Conservation (phyloP, 1,139 yeast genomes). For the Casaregolazyma suthepensis region DNA sequence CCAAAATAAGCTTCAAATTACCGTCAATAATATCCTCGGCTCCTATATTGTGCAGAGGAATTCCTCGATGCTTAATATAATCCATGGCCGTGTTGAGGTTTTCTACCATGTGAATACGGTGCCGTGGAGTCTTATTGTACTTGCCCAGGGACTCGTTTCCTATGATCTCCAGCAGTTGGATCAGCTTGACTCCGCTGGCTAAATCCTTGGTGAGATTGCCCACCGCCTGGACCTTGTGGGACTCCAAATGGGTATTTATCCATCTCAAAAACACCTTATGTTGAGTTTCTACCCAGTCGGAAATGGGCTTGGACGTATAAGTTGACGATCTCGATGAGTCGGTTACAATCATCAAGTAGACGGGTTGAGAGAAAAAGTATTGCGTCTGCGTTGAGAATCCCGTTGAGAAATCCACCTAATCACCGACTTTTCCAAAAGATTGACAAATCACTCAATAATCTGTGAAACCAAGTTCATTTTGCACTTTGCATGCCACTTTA, state of each 20-base stretch:
- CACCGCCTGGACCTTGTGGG: conserved; percentile 26
- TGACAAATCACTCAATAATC: background rate
- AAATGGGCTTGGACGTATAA: conserved; percentile 14
- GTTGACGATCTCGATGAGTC: background rate
- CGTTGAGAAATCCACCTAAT: too few relatives aligned
- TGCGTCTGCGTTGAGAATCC: too few relatives aligned
- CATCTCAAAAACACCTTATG: conserved; percentile 37
- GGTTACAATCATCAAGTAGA: background rate
- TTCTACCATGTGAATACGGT: conserved; percentile 56
- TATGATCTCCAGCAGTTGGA: conserved; percentile 35
- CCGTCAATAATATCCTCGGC: conserved; percentile 67
- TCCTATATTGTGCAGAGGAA: conserved; percentile 53
- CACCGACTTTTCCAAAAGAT: background rate
- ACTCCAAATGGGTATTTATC: conserved; percentile 35
- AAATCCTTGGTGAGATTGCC: conserved; percentile 29
- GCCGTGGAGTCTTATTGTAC: conserved; percentile 41
- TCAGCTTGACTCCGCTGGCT: conserved; percentile 32
- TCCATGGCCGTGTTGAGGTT: conserved; percentile 54
- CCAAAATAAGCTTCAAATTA: conserved; percentile 55
- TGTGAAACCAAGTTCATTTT: background rate
- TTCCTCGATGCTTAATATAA: conserved; percentile 46
- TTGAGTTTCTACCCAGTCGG: conserved; percentile 38
- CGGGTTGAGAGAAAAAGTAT: background rate
- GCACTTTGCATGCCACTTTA: background rate
- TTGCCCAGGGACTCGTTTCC: conserved; percentile 37